Evolutionary conservation across 352 stramenopile genomes (phyloP).

Genomic region (Phytophthora niederhauseri): DNA sequence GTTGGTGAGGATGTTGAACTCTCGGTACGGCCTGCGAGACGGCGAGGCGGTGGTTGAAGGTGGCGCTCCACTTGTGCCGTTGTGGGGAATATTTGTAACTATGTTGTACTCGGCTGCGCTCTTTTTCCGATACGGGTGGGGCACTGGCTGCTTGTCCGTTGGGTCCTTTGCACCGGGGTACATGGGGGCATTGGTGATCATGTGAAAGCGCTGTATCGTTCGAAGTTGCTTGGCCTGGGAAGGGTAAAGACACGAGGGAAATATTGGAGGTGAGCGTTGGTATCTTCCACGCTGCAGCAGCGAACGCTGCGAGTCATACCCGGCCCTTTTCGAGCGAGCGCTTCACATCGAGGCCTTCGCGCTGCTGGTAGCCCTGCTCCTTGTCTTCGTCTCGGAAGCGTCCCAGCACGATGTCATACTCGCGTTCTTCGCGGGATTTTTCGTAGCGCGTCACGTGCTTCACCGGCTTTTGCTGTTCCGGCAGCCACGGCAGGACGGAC

Average conservation of each 20-base stretch:
- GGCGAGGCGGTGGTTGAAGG: conserved; percentile 19
- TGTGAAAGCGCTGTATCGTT: conserved; percentile 63
- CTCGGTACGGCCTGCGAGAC: conserved; percentile 46
- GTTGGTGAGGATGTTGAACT: conserved; percentile 83
- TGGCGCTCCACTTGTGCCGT: conserved; percentile 9
- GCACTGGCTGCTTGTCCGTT: conserved; percentile 41
- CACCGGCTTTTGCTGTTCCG: conserved; percentile 57
- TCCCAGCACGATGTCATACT: conserved; percentile 74
- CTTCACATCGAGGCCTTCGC: conserved; percentile 44
- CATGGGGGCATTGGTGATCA: conserved; percentile 70
- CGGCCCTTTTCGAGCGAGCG: conserved; percentile 46
- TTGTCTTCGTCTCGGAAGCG: conserved; percentile 69
- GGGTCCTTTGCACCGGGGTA: conserved; percentile 53
- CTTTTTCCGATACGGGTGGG: conserved; percentile 44
- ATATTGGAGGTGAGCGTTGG: neutral
- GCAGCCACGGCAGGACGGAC: conserved; percentile 58
- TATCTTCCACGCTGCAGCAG: conserved; percentile 5
- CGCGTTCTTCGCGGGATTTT: conserved; percentile 69
- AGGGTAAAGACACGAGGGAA: neutral
- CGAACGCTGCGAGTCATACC: conserved; percentile 26
- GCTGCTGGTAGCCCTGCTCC: conserved; percentile 36
- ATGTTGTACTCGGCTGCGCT: conserved; percentile 62
- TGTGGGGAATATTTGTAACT: conserved; percentile 55
- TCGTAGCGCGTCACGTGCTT: conserved; percentile 75
- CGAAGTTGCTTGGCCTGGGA: conserved; percentile 63